Base-by-base conservation (phyloP, 345 rosid species). In the Gossypium raimondii region DNA sequence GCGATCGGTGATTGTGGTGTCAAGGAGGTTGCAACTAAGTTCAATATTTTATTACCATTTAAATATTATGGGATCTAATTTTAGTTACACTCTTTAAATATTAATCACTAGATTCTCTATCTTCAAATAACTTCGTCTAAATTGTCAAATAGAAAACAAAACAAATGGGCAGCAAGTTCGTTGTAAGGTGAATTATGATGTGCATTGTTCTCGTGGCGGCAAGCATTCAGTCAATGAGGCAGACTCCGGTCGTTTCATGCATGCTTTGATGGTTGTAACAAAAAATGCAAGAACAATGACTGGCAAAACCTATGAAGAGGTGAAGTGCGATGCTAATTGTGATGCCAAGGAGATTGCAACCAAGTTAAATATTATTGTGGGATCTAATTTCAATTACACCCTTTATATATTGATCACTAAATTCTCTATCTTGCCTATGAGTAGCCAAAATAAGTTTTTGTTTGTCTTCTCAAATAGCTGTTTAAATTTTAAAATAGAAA, bases 91-190 rank as follows among this genome's bases (percentile, higher is more conserved):
- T 3, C 14, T 5, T 3, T 6, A 34, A 63, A 63, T 38, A 38
- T n/a, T 17, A 38, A 16, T 63, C 68, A 63, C 25, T 41, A n/a
- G 9, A 43, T 7, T 65, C 44, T 16, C 1, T 34, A 34, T 11
- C n/a, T 66, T 44, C 55, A 20, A 66, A 45, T 66, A 14, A 52
- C 55, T 29, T 34, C 0, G 4, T 34, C 38, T 4, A 34, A 34
- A 34, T 34, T 34, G 4, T 34, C 38, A 34, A 34, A 34, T 34
- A 4, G 38, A 34, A 34, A 4, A 34, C 38, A 34, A 34, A 34
- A 34, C 38, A 20, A 24, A 48, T 69, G 73, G 45, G 45, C 79
- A 82, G 71, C 70, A 81, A 80, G 80, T 17, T 76, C 11, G 75
- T 78, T 22, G 84, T 80, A 17, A 51, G 72, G 48, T 73, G 50